These are phyloP conservation scores for Epichloe brachyelytri DNA, from an alignment of 2,329 filamentous ascomycete genomes.

Conservation along the genomic window DNA sequence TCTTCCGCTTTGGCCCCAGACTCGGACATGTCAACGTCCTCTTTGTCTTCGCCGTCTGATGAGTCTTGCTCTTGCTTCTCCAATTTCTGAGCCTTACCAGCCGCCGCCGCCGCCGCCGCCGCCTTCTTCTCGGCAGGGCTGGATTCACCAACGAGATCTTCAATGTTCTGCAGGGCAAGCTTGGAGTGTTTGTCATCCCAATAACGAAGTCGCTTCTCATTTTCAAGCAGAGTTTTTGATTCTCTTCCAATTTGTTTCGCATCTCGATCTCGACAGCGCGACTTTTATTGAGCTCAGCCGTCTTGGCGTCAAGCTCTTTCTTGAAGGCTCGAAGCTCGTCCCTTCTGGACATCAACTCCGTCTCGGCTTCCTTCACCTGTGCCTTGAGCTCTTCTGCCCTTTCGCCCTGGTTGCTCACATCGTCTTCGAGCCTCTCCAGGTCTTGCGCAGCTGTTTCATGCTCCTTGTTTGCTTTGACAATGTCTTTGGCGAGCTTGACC, in stretches of 20 bases:
- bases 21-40: conserved; percentile 22
- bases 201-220: conserved; percentile 69
- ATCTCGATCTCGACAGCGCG: conserved; percentile 91
- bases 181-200: conserved; percentile 87
- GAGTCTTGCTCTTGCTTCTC: conserved; percentile 11
- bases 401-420: conserved; percentile 63
- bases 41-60: conserved; percentile 13
- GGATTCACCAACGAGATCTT: conserved; percentile 42
- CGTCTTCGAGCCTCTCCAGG: conserved; percentile 63
- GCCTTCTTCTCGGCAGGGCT: conserved; percentile 12
- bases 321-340: conserved; percentile 70
- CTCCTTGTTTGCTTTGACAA: conserved; percentile 67
- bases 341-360: conserved; percentile 65
- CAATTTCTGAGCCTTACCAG: conserved; percentile 14
- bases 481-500: conserved; percentile 73
- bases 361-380: conserved; percentile 71
- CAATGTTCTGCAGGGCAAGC: conserved; percentile 68
- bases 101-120: conserved; percentile 4
- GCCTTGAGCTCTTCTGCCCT: conserved; percentile 61
- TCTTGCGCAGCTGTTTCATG: conserved; percentile 59
- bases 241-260: conserved; percentile 95
- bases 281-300: conserved; percentile 73
- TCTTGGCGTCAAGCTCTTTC: conserved; percentile 75
- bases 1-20: conserved; percentile 18
- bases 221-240: conserved; percentile 74